Evolutionary conservation across 1,284 basidiomycete species (phyloP).

Genomic region (Ceratobasidium sp.): DNA sequence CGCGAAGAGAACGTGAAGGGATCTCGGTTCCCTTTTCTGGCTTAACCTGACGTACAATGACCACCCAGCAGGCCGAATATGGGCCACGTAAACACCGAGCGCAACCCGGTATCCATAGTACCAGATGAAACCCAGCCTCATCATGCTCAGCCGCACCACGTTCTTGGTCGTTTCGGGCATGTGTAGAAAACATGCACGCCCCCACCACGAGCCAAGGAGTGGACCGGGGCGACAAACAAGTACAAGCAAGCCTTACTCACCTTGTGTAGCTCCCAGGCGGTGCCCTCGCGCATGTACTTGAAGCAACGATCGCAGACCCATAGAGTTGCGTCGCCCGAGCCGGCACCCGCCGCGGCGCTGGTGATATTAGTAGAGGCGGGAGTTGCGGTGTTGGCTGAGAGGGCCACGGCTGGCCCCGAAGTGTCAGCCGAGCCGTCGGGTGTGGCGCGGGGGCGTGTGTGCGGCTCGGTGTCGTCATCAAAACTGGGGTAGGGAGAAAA

Average conservation of each 20-base stretch:
- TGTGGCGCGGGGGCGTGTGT: slow-evolving; percentile 32
- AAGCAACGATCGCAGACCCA: slow-evolving; percentile 95
- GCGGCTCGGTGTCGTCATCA: slow-evolving; percentile 55
- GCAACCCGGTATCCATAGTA: slow-evolving; percentile 20
- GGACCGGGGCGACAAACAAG: slow-evolving; percentile 1
- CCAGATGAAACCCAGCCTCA: slow-evolving; percentile 12
- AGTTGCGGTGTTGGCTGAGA: slow-evolving; percentile 69
- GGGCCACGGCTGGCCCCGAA: slow-evolving; percentile 46
- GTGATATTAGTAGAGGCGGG: slow-evolving; percentile 61
- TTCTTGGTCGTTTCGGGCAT: background rate
- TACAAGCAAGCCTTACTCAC: slow-evolving; percentile 55
- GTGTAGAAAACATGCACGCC: slow-evolving; percentile 18
- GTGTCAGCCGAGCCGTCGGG: slow-evolving; percentile 52
- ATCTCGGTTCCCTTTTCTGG: background rate
- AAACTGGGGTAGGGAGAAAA: slow-evolving; percentile 86
- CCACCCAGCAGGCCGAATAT: background rate
- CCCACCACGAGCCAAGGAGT: background rate
- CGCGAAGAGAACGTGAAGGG: slow-evolving; percentile 27
- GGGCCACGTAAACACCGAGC: background rate
- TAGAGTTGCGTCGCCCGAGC: slow-evolving; percentile 60
- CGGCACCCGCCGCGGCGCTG: slow-evolving; percentile 43
- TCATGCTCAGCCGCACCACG: background rate
- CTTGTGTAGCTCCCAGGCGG: slow-evolving; percentile 74
- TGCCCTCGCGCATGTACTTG: slow-evolving; percentile 89
- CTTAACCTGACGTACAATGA: background rate